These are phyloP conservation scores for Aaosphaeria arxii DNA, from an alignment of 2,329 filamentous ascomycete species.

Conservation along the genomic window DNA sequence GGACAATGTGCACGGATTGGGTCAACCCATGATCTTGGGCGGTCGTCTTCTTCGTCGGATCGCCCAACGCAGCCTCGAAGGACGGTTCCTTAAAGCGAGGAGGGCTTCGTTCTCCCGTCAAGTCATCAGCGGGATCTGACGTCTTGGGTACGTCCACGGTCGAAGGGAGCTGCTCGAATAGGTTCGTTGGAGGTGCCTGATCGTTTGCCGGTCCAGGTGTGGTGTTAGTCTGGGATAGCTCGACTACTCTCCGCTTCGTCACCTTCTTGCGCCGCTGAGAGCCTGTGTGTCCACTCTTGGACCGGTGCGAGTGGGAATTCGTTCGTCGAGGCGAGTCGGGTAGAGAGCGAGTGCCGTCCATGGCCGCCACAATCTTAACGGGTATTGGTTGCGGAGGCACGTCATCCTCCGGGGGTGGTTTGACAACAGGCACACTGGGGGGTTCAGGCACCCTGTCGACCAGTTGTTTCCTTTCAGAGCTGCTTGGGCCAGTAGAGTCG, in stretches of 20 bases:
- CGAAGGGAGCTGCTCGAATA: conserved; percentile 10
- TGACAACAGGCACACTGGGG: conserved; percentile 74
- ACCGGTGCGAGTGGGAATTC: conserved; percentile 25
- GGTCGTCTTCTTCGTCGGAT: conserved; percentile 25
- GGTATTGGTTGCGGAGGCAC: conserved; percentile 57
- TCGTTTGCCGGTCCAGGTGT: conserved; percentile 12
- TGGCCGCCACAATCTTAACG: conserved; percentile 51
- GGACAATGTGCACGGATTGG: conserved; percentile 18
- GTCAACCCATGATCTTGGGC: conserved; percentile 17
- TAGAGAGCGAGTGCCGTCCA: conserved; percentile 16
- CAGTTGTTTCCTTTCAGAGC: conserved; percentile 78
- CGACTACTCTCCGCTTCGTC: conserved; percentile 57
- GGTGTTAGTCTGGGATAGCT: conserved; percentile 51
- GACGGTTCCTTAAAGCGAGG: conserved; percentile 26
- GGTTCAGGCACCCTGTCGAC: conserved; percentile 77
- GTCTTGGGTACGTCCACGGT: conserved; percentile 16
- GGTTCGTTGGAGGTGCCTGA: conserved; percentile 24
- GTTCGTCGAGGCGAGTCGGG: conserved; percentile 19
- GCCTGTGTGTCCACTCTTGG: conserved; percentile 37
- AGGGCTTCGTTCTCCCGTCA: conserved; percentile 9
- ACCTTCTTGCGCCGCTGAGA: conserved; percentile 59
- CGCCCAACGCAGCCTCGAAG: conserved; percentile 21
- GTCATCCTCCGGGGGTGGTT: conserved; percentile 61
- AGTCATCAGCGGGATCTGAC: conserved; percentile 10
- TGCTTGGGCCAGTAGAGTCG: conserved; percentile 79